Conservation (phyloP, 202 grass and related monocot genomes). For the Saccharum hybrid region DNA sequence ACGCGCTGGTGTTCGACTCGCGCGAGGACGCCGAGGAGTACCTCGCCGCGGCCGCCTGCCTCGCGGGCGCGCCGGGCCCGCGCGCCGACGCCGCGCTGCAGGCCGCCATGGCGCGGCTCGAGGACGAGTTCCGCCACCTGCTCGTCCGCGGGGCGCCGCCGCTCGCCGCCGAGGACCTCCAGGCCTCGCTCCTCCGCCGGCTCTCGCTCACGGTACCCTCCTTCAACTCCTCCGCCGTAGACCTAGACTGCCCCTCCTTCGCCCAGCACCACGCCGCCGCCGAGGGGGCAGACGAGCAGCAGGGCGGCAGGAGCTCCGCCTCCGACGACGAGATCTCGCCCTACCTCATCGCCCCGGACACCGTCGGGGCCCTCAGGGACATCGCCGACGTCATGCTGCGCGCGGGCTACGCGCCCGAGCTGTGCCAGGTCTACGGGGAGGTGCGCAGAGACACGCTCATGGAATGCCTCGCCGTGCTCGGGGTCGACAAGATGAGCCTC, state of each 20-base stretch:
- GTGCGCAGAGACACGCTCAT: conserved; percentile 71
- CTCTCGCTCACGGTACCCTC: conserved; percentile 68
- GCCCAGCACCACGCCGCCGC: conserved; percentile 33
- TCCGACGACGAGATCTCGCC: conserved; percentile 68
- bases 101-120: conserved; percentile 83
- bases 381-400: conserved; percentile 79
- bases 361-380: conserved; percentile 53
- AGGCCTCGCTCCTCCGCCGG: conserved; percentile 70
- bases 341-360: conserved; percentile 58
- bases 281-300: conserved; percentile 31
- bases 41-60: conserved; percentile 58
- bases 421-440: conserved; percentile 80
- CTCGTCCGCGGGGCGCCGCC: conserved; percentile 55
- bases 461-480: conserved; percentile 73
- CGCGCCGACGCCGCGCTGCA: conserved; percentile 74
- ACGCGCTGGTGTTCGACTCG: conserved; percentile 59
- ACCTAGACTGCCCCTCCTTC: conserved; percentile 64
- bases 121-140: conserved; percentile 93
- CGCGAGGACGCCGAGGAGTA: conserved; percentile 54
- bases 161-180: conserved; percentile 55
- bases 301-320: conserved; percentile 40
- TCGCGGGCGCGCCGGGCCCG: conserved; percentile 37
- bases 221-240: conserved; percentile 49
- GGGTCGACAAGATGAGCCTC: conserved; percentile 83
- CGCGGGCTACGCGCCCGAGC: conserved; percentile 67